Evolutionary conservation across 2,329 filamentous ascomycete species (phyloP), one percentile per base, ranked within the genome.

Genomic region (Paracoccidioides brasiliensis): DNA sequence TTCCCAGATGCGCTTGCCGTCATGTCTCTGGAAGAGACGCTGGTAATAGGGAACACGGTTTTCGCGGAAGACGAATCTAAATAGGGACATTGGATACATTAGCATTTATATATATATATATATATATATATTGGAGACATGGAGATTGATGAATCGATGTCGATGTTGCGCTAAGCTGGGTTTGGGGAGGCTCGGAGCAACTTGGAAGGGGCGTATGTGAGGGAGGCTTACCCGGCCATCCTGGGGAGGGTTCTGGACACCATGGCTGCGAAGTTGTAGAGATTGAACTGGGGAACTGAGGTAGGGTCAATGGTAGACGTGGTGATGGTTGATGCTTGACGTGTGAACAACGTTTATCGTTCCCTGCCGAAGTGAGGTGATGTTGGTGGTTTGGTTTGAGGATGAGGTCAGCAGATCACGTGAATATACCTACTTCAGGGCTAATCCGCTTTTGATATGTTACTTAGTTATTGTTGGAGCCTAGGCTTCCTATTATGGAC

Each of bases 41-140:
- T 86, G 83, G 75, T 83, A 86, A 64, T 80, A 72, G 54, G 82
- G 80, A 61, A 86, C 83, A 64, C 79, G 78, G 77, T 86, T 86
- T 72, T 81, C 76, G 70, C 83, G 82, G 76, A 78, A 77, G 66
- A 85, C 67, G 62, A 75, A 76, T 59, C 77, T 78, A 61, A 46
- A 58, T 6, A 43, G 40, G 8, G 14, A 28, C 28, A 43, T 35
- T 38, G 41, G 8, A 15, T 22, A 7, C 52, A 42, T 70, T 57
- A 70, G 64, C 38, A 60, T 40, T 12, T 37, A 38, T 48, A 14
- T 3, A n/a, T n/a, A 6, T 37, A 38, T 49, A 49, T 10, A n/a
- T n/a, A n/a, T 41, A n/a, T 9, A 37, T 37, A 37, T 37, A 32
- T n/a, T 33, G 30, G 22, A 22, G 22, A 46, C 44, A 22, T n/a